Conservation (phyloP, 2,329 filamentous ascomycete genomes). For the Pseudocercospora cruenta region DNA sequence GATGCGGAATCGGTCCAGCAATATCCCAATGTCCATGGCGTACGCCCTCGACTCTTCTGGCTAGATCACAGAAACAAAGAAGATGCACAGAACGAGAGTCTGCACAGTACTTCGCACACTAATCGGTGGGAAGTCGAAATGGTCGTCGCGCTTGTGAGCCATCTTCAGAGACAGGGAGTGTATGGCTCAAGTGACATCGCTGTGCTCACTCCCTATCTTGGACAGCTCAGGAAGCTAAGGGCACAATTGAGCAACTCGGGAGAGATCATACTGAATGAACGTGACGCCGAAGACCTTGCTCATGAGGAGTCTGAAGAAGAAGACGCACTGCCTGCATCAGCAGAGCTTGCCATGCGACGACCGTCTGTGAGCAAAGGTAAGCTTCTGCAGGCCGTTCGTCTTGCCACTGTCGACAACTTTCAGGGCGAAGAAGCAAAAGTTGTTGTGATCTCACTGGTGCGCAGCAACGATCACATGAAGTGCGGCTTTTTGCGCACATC, state of each 20-base stretch:
- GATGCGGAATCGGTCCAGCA: constrained; percentile 46
- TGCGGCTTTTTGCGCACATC: constrained; percentile 68
- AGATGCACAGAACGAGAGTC: constrained; percentile 27
- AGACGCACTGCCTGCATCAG: neutral
- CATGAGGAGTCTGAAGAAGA: constrained; percentile 11
- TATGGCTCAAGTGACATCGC: constrained; percentile 68
- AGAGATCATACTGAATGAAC: constrained; percentile 62
- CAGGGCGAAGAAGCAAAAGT: constrained; percentile 77
- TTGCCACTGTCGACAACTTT: constrained; percentile 64
- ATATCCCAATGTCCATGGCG: constrained; percentile 51
- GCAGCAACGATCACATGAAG: constrained; percentile 62
- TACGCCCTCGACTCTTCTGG: constrained; percentile 62
- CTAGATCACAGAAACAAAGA: constrained; percentile 61
- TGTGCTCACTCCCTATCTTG: constrained; percentile 68
- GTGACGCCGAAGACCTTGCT: constrained; percentile 33
- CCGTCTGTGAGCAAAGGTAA: constrained; percentile 13
- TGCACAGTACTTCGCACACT: constrained; percentile 47
- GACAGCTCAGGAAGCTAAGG: constrained; percentile 60
- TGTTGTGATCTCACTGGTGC: constrained; percentile 70
- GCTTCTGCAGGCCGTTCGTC: constrained; percentile 17
- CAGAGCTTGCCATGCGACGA: neutral
- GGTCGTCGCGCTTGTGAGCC: constrained; percentile 63
- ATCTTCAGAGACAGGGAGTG: constrained; percentile 66
- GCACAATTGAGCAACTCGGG: constrained; percentile 6
- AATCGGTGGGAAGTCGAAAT: constrained; percentile 68